Evolutionary conservation across 768 basidiomycete species (phyloP), one percentile per base, ranked within the genome.

Genomic region (Trametes sanguinea): DNA sequence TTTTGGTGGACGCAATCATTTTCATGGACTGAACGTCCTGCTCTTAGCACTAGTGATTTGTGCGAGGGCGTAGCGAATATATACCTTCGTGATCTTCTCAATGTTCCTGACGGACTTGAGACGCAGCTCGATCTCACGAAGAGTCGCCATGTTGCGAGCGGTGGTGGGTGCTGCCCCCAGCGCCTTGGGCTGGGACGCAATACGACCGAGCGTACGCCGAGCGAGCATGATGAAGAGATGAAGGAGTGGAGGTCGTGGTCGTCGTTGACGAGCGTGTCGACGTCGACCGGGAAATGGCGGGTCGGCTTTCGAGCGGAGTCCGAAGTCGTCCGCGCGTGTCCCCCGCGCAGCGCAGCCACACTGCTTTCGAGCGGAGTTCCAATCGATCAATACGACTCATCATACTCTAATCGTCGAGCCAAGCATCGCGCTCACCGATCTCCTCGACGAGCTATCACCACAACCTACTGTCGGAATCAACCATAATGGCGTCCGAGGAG

Each of bases 51-150:
- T 32, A 16, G 13, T 17, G n/a, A n/a, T 17, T 2, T 4, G 22
- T 13, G 32, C 1, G 47, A 16, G 1, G 40, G 40, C 37, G 29
- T 22, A 27, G 2, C 3, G 35, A 14, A 5, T 22, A 46, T 37
- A 66, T 66, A 94, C 95, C 83, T 97, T 96, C 63, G 96, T 98
- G 81, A 99, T 98, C 91, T 98, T 98, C 85, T 97, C 94, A 75
- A 96, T 96, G 81, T 97, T 97, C 76, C 85, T 83, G 72, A 98
- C 96, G 50, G 94, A 97, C 86, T 96, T 93, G 78, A 92, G 84
- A 70, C 96, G 89, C 75, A 93, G 77, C 82, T 99, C 96, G 73
- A 99, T 91, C 81, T 99, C 96, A 67, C 95, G 90, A 67, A 99
- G 88, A 63, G 97, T 98, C 44, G 96, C 97, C 95, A 94, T 94